These are phyloP conservation scores for Amaranthus palmeri DNA, from an alignment of 148 eudicot genomes.

Conservation along the genomic window DNA sequence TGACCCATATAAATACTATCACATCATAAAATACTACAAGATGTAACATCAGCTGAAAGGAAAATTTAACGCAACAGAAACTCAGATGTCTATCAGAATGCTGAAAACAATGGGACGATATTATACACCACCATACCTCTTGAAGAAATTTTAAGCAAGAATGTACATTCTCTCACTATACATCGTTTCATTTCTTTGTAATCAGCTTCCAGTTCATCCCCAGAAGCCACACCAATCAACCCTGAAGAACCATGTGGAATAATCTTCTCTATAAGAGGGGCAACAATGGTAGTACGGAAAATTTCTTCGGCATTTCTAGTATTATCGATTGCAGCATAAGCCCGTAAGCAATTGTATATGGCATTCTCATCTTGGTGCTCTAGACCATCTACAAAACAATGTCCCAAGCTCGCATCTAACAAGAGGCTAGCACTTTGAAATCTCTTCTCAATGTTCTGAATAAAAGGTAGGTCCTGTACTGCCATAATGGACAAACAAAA, in stretches of 20 bases:
- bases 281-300: constrained; percentile 72
- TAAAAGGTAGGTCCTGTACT: constrained; percentile 98
- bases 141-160: constrained; percentile 75
- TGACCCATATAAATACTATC: neutral
- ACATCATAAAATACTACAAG: neutral
- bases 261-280: constrained; percentile 61
- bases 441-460: constrained; percentile 94
- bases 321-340: constrained; percentile 95
- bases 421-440: constrained; percentile 73
- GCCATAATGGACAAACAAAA: constrained; percentile 51
- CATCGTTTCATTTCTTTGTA: constrained; percentile 51
- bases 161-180: constrained; percentile 73
- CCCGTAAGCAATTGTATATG: constrained; percentile 92
- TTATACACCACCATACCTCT: constrained; percentile 40
- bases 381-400: constrained; percentile 88
- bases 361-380: constrained; percentile 83
- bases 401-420: constrained; percentile 85
- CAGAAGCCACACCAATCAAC: constrained; percentile 45
- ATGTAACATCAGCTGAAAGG: constrained; percentile 1
- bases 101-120: neutral
- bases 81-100: neutral
- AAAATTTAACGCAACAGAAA: neutral
- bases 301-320: constrained; percentile 86
- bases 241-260: constrained; percentile 54
- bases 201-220: constrained; percentile 79